Conservation (phyloP, 2,329 filamentous ascomycete species). For the Colletotrichum musicola region DNA sequence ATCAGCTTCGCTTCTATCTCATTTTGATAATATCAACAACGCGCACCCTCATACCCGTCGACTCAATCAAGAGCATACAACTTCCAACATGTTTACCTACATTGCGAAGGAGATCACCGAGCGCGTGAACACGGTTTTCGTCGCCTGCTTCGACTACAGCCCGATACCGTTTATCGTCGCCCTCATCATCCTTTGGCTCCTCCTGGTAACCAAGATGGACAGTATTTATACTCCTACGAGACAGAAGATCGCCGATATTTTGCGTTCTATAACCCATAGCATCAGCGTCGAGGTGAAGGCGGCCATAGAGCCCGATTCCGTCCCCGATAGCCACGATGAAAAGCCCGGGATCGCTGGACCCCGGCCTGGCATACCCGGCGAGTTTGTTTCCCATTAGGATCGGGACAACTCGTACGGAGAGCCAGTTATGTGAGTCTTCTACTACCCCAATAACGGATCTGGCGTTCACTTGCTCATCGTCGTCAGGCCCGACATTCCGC, state of each 20-base stretch:
- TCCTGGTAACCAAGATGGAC: not conserved
- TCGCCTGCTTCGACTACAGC: not conserved
- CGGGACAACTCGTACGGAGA: not conserved
- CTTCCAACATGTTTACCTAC: not conserved
- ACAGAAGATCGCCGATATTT: too few relatives aligned
- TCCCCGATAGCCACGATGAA: not conserved
- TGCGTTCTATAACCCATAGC: not conserved
- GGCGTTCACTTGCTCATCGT: not conserved
- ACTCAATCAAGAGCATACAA: not conserved
- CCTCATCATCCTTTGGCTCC: not conserved
- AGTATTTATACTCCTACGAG: too few relatives aligned
- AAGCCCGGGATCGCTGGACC: constrained; percentile 32
- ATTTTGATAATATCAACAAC: not conserved
- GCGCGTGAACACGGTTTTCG: not conserved
- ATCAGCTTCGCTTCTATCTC: not conserved
- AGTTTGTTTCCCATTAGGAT: constrained; percentile 10
- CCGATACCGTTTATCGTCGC: not conserved
- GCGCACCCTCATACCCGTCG: not conserved
- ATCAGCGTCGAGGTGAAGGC: not conserved
- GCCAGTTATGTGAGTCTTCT: constrained; percentile 26
- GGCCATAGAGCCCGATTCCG: not conserved
- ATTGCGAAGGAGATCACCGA: not conserved
- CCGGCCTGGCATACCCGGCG: constrained; percentile 21
- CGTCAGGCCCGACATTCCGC: constrained; percentile 8
- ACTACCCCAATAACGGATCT: too few relatives aligned